phyloP scores from a whole-genome alignment of 2,329 filamentous ascomycete species.

The Metarhizium album region DNA sequence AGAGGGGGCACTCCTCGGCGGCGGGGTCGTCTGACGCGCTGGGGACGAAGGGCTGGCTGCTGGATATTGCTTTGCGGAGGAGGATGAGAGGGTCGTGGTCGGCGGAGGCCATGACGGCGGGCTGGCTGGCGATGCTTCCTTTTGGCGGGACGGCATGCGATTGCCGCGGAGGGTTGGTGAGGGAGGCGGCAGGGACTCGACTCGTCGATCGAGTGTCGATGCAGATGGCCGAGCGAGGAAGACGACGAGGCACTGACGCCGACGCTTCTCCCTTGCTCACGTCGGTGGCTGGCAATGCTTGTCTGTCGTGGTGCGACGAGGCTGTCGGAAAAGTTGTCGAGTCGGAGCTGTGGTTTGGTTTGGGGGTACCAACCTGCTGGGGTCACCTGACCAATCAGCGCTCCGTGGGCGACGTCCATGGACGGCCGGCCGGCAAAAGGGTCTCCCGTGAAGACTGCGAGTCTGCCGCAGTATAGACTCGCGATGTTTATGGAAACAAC shows the following conservation, averaged over 20 bases:
- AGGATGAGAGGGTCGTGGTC: conserved; percentile 71
- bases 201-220: neutral
- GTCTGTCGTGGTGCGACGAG: neutral
- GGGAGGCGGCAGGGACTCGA: neutral
- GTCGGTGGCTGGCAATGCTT: neutral
- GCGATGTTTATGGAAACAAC: no score
- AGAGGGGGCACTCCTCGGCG: conserved; percentile 52
- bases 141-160: neutral
- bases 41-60: conserved; percentile 58
- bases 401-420: neutral
- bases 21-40: conserved; percentile 58
- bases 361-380: neutral
- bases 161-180: neutral
- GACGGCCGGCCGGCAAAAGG: no score
- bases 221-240: neutral
- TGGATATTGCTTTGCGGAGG: conserved; percentile 72
- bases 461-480: no score
- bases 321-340: neutral
- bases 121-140: conserved; percentile 20
- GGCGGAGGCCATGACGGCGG: conserved; percentile 41
- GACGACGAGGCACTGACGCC: neutral
- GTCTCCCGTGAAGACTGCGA: no score
- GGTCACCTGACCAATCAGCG: neutral
- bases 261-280: neutral
- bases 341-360: neutral